Evolutionary conservation across 108 stramenopile genomes (phyloP).

Genomic region (Nannochloropsis salina): DNA sequence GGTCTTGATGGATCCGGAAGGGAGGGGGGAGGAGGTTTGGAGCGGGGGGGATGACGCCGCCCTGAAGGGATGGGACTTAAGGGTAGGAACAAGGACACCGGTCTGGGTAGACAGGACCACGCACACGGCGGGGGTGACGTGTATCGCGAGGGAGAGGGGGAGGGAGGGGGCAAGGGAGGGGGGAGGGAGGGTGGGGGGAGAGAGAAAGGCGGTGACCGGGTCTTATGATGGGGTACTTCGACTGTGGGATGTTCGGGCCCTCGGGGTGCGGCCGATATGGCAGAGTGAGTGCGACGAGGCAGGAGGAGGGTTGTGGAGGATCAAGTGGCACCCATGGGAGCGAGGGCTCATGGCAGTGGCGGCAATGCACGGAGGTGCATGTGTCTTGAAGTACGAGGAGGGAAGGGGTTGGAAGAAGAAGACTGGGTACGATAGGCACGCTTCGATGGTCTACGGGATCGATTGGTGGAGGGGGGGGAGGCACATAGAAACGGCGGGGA

Average conservation of each 20-base stretch:
- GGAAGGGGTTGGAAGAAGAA: background rate
- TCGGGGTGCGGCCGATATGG: background rate
- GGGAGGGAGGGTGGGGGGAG: too few relatives aligned
- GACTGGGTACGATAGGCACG: constrained; percentile 28
- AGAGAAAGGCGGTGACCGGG: background rate
- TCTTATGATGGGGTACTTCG: background rate
- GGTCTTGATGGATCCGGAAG: background rate
- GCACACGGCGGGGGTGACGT: background rate
- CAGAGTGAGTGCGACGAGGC: constrained; percentile 11
- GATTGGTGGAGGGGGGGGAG: constrained; percentile 37
- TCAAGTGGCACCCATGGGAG: constrained; percentile 38
- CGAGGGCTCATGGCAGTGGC: constrained; percentile 28
- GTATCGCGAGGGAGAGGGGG: too few relatives aligned
- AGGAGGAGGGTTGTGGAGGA: constrained; percentile 42
- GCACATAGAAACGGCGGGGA: background rate
- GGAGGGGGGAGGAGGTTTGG: constrained; percentile 1
- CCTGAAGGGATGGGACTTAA: constrained; percentile 46
- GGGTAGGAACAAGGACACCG: constrained; percentile 22
- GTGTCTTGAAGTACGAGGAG: constrained; percentile 25
- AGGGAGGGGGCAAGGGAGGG: too few relatives aligned
- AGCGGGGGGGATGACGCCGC: constrained; percentile 38
- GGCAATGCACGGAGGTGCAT: constrained; percentile 47
- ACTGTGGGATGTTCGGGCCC: background rate
- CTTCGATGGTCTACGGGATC: constrained; percentile 46
- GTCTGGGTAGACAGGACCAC: background rate